Evolutionary conservation across 148 eudicot genomes (phyloP).

Genomic region (Chenopodium suecicum): DNA sequence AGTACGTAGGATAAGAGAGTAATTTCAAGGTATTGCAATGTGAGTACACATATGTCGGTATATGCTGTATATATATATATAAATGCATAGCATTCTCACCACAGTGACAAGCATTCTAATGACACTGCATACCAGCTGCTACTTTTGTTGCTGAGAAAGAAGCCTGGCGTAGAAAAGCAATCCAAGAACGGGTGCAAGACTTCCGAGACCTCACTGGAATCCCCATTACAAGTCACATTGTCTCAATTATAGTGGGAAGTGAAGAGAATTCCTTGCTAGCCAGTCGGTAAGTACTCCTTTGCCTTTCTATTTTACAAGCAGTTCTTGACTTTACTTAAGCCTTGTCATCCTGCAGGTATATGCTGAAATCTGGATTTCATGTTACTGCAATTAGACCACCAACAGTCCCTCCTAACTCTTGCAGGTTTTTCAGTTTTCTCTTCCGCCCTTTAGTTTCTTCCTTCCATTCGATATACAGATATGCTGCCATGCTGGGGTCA

Average conservation of each 20-base stretch:
- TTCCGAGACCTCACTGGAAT: slow-evolving; percentile 74
- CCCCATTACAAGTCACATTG: slow-evolving; percentile 76
- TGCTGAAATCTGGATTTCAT: slow-evolving; percentile 84
- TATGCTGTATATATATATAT: slow-evolving; percentile 6
- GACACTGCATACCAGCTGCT: slow-evolving; percentile 62
- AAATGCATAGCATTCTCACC: not conserved
- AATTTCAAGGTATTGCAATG: not conserved
- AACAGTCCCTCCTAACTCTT: slow-evolving; percentile 91
- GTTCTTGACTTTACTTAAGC: slow-evolving; percentile 15
- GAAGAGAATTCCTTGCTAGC: slow-evolving; percentile 83
- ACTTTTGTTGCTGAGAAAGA: slow-evolving; percentile 75
- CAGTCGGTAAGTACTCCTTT: slow-evolving; percentile 54
- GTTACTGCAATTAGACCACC: slow-evolving; percentile 97
- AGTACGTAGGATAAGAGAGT: not conserved
- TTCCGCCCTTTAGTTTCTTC: not conserved
- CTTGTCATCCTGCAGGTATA: slow-evolving; percentile 49
- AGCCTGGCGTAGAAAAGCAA: slow-evolving; percentile 76
- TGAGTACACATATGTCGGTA: not conserved
- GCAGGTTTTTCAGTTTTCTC: slow-evolving; percentile 55
- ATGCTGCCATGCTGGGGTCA: too few species aligned
- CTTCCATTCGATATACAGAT: not conserved
- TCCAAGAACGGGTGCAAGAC: slow-evolving; percentile 77
- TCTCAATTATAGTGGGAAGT: slow-evolving; percentile 81
- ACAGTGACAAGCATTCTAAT: slow-evolving; percentile 22
- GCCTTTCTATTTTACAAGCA: not conserved